A percentile compares a stretch with the other conserved stretches of the same genome.
Evolutionary conservation across 768 basidiomycete genomes (phyloP).

Genomic region (Leucocoprinus birnbaumii): DNA sequence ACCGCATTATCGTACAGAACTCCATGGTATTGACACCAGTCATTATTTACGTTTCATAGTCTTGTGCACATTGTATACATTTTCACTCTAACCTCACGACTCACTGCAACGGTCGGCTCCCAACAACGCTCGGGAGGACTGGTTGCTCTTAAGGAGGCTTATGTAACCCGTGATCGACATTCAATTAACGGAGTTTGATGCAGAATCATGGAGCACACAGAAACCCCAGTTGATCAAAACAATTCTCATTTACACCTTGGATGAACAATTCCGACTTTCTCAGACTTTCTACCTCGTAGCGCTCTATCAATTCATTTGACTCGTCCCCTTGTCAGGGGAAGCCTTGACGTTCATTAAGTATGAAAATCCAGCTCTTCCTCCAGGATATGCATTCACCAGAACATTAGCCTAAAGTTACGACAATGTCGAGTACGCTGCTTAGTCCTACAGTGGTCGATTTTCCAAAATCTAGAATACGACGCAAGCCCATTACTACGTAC

Average conservation of each 20-base stretch:
- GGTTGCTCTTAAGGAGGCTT: neutral
- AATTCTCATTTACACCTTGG: neutral
- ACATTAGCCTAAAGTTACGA: neutral
- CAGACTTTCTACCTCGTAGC: neutral
- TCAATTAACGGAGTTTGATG: constrained; percentile 6
- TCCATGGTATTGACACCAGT: too few species aligned
- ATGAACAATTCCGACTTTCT: neutral
- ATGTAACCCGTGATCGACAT: neutral
- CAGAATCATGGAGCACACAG: neutral
- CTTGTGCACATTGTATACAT: too few species aligned
- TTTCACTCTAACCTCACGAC: too few species aligned
- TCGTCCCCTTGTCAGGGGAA: too few species aligned
- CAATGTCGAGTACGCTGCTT: neutral
- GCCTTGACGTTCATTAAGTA: neutral
- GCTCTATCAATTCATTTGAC: too few species aligned
- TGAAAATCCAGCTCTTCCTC: neutral
- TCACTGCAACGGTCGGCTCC: too few species aligned
- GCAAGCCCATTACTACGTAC: constrained; percentile 58
- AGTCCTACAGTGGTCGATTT: neutral
- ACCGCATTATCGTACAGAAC: too few species aligned
- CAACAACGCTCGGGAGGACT: too few species aligned
- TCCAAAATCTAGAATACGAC: constrained; percentile 28
- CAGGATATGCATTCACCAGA: neutral
- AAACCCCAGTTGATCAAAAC: neutral
- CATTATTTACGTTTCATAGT: too few species aligned